Evolutionary conservation across 2,329 filamentous ascomycete genomes (phyloP).

Genomic region (Curvularia sp.): DNA sequence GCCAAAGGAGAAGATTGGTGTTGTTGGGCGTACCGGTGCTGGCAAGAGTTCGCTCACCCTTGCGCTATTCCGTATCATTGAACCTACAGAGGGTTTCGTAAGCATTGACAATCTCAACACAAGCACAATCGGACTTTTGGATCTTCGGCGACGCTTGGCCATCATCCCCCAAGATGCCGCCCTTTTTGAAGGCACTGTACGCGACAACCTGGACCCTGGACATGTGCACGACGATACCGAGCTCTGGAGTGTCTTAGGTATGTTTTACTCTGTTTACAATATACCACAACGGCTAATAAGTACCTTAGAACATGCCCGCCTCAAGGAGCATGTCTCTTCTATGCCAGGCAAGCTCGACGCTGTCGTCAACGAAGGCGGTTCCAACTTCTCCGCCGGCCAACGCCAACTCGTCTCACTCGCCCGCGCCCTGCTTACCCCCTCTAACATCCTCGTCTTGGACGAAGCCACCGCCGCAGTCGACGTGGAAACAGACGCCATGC

Average conservation of each 20-base stretch:
- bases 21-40: constrained; percentile 93
- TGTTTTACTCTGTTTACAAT: constrained; percentile 41
- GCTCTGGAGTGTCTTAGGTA: constrained; percentile 92
- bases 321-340: constrained; percentile 85
- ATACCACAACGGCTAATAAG: constrained; percentile 26
- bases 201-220: constrained; percentile 94
- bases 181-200: constrained; percentile 89
- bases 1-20: constrained; percentile 96
- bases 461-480: constrained; percentile 87
- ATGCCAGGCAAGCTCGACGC: constrained; percentile 94
- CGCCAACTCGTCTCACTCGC: constrained; percentile 93
- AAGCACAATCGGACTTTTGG: constrained; percentile 85
- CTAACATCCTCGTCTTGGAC: constrained; percentile 95
- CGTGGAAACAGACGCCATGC: constrained; percentile 70
- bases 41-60: constrained; percentile 95
- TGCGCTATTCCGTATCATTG: constrained; percentile 93
- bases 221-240: constrained; percentile 97
- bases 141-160: constrained; percentile 85
- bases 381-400: constrained; percentile 94
- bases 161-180: constrained; percentile 99
- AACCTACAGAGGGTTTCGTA: constrained; percentile 81
- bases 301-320: constrained; percentile 79
- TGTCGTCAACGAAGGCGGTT: constrained; percentile 91
- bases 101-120: constrained; percentile 91
- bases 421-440: constrained; percentile 90